phyloP scores from a whole-genome alignment of 331 rosid species.

The Saraca asoca region DNA sequence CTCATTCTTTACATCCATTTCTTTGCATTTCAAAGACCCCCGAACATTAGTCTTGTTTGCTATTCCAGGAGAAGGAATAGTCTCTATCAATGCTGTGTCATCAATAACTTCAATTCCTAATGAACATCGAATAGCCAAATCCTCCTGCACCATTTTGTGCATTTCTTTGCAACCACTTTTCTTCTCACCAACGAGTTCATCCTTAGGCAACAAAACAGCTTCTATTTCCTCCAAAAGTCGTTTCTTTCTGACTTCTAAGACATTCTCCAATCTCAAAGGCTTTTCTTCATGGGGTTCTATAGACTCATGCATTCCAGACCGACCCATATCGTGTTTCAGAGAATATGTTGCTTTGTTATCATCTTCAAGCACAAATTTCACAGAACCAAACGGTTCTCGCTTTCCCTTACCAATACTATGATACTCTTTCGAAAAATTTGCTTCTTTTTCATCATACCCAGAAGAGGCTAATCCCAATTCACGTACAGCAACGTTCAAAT shows the following conservation, averaged over 20 bases:
- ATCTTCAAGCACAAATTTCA: slow-evolving; percentile 9
- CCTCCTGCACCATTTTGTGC: background rate
- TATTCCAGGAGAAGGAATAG: slow-evolving; percentile 27
- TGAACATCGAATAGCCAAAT: slow-evolving; percentile 32
- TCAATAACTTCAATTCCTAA: slow-evolving; percentile 71
- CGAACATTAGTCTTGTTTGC: slow-evolving; percentile 25
- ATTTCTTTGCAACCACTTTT: background rate
- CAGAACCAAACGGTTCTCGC: slow-evolving; percentile 13
- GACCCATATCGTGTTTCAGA: slow-evolving; percentile 7
- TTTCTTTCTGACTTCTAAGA: slow-evolving; percentile 56
- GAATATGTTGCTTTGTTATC: slow-evolving; percentile 12
- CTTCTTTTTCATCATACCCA: slow-evolving; percentile 20
- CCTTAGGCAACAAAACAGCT: slow-evolving; percentile 47
- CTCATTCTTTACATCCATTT: slow-evolving; percentile 39
- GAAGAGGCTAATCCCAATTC: slow-evolving; percentile 20
- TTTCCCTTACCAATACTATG: background rate
- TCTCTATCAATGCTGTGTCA: slow-evolving; percentile 78
- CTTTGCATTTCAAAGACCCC: slow-evolving; percentile 25
- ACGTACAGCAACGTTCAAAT: background rate
- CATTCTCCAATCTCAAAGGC: slow-evolving; percentile 25
- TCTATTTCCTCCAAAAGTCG: slow-evolving; percentile 60
- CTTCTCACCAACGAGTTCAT: slow-evolving; percentile 22
- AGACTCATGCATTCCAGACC: slow-evolving; percentile 8
- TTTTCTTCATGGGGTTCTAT: slow-evolving; percentile 10
- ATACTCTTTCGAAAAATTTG: slow-evolving; percentile 7